Conservation (phyloP, 2,329 filamentous ascomycete genomes). For the Pestalotiopsis sp. region DNA sequence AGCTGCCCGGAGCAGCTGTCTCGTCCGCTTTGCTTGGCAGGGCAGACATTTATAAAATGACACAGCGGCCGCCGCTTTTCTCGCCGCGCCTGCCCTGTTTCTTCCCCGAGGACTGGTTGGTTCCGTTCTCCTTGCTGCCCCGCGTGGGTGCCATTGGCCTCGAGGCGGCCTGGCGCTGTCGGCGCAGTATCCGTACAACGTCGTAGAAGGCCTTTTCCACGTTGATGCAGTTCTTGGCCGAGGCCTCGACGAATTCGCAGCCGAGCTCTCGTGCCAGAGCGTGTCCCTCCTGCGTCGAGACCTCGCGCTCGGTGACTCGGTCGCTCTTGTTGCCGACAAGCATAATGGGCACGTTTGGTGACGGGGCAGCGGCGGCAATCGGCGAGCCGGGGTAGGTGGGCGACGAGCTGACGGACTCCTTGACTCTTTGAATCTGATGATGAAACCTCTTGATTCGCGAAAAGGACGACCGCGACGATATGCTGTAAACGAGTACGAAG, state of each 20-base stretch:
- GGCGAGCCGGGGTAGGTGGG: conserved; percentile 77
- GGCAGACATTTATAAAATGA: conserved; percentile 38
- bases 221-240: conserved; percentile 97
- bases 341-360: conserved; percentile 87
- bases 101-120: conserved; percentile 2
- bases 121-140: conserved; percentile 21
- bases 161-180: conserved; percentile 67
- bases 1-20: not conserved
- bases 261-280: conserved; percentile 88
- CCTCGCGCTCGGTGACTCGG: conserved; percentile 90
- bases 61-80: conserved; percentile 29
- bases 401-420: conserved; percentile 80
- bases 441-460: conserved; percentile 93
- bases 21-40: not conserved
- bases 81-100: not conserved
- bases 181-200: conserved; percentile 85
- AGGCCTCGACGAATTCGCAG: conserved; percentile 96
- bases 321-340: conserved; percentile 98
- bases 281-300: conserved; percentile 93
- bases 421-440: conserved; percentile 95
- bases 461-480: conserved; percentile 94
- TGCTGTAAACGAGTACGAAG: conserved; percentile 97
- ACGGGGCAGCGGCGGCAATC: conserved; percentile 58
- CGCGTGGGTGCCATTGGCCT: conserved; percentile 33
- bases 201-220: conserved; percentile 99